phyloP scores from a whole-genome alignment of 345 rosid species.

The Orychophragmus violaceus region DNA sequence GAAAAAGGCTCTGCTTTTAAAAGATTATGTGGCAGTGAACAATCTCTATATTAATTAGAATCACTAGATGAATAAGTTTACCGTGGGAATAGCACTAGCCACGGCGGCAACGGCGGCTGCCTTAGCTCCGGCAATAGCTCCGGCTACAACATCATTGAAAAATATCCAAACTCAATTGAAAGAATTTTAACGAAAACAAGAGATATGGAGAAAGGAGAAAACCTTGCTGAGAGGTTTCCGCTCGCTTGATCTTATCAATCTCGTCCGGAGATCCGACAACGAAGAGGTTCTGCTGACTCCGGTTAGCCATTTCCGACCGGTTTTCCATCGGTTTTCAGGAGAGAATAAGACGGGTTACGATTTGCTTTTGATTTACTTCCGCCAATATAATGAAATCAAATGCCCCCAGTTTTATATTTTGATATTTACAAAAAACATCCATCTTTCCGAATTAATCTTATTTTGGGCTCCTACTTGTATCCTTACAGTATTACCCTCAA shows the following conservation, averaged over 20 bases:
- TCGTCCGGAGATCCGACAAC: conserved; percentile 27
- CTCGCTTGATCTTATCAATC: conserved; percentile 24
- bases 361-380: conserved; percentile 2
- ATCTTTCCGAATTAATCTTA: neutral
- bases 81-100: conserved; percentile 80
- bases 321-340: neutral
- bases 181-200: neutral
- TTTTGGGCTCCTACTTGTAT: neutral
- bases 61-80: conserved; percentile 23
- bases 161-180: neutral
- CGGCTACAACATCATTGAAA: conserved; percentile 37
- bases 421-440: neutral
- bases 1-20: neutral
- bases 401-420: neutral
- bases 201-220: neutral
- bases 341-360: conserved; percentile 18
- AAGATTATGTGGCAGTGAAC: neutral
- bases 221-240: conserved; percentile 25
- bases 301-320: conserved; percentile 10
- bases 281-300: conserved; percentile 20
- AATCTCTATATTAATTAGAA: neutral
- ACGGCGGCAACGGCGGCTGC: conserved; percentile 68
- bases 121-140: conserved; percentile 79
- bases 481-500: too few relatives aligned
- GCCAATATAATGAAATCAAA: neutral